A percentile compares a stretch with the other conserved stretches of the same genome.
Evolutionary conservation across 2,329 filamentous ascomycete species (phyloP).

Genomic region (Cryphonectria naterciae): DNA sequence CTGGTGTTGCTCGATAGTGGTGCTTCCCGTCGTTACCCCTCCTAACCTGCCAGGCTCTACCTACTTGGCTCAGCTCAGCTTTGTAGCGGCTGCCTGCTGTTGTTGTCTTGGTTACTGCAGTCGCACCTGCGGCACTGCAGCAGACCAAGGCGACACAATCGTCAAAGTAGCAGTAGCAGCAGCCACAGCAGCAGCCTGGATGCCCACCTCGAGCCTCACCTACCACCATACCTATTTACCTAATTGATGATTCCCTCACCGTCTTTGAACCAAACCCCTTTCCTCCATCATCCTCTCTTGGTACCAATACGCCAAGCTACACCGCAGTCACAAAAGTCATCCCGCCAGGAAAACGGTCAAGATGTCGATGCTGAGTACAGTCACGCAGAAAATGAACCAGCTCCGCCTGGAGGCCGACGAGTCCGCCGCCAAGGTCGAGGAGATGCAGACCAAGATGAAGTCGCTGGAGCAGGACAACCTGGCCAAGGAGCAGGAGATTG

Average conservation of each 20-base stretch:
- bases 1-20: slow-evolving; percentile 11
- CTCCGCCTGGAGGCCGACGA: slow-evolving; percentile 95
- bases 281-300: neutral
- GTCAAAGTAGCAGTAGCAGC: slow-evolving; percentile 8
- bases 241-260: neutral
- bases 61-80: slow-evolving; percentile 4
- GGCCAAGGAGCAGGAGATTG: slow-evolving; percentile 97
- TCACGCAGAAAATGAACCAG: slow-evolving; percentile 82
- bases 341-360: slow-evolving; percentile 14
- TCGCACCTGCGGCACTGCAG: slow-evolving; percentile 8
- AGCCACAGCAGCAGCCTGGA: neutral
- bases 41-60: slow-evolving; percentile 11
- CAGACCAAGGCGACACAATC: slow-evolving; percentile 10
- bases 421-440: slow-evolving; percentile 78
- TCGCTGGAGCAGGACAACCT: slow-evolving; percentile 91
- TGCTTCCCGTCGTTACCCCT: slow-evolving; percentile 13
- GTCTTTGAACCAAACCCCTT: neutral
- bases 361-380: slow-evolving; percentile 35
- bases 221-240: neutral
- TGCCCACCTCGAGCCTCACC: slow-evolving; percentile 5
- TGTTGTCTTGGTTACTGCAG: slow-evolving; percentile 16
- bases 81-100: slow-evolving; percentile 5
- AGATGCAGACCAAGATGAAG: slow-evolving; percentile 88
- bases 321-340: slow-evolving; percentile 1
- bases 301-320: neutral